Evolutionary conservation across 2,329 filamentous ascomycete genomes (phyloP), one percentile per base, ranked within the genome.

Genomic region (Epichloe sylvatica): DNA sequence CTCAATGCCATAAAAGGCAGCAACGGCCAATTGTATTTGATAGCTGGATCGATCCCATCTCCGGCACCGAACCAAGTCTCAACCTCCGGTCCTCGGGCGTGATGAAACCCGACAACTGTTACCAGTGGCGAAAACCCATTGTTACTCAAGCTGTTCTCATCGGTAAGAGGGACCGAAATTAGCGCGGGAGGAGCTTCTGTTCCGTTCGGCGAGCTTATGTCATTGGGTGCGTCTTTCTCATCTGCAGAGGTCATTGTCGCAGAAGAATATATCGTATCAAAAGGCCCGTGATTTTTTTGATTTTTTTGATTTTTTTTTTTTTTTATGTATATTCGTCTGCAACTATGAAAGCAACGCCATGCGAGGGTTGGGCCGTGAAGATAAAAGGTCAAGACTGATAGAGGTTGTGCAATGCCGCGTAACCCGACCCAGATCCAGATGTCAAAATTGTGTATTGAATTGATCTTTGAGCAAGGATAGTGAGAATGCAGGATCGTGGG

Each of bases 1-100:
- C 87, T 92, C 61, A 98, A 70, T 30, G 92, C 92, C 87, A 97
- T 96, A 67, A 98, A 98, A 0, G 92, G 90, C 53, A 98, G 74
- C 57, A 96, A 68, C 30, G 82, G 77, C 92, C 92, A 98, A 62
- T 92, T 87, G 68, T 94, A 91, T 52, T 90, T 84, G 43, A 69
- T 73, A 3, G 85, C 85, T 11, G 91, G 88, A 66, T 96, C 89
- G 51, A 71, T 73, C 49, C 81, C 85, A 57, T 91, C 81, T 19
- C 82, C 67, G 30, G 69, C 79, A 53, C 88, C 89, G 62, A 95
- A 87, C 86, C 91, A 97, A 60, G 76, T 78, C 71, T 97, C 90
- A 50, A 97, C 85, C 70, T 98, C 92, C 34, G 92, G 92, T 8
- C 92, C 92, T 64, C 80, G 75, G 49, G 85, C 84, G 74, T 91